phyloP scores from a whole-genome alignment of 2,329 filamentous ascomycete species.

The Colletotrichum sp. region DNA sequence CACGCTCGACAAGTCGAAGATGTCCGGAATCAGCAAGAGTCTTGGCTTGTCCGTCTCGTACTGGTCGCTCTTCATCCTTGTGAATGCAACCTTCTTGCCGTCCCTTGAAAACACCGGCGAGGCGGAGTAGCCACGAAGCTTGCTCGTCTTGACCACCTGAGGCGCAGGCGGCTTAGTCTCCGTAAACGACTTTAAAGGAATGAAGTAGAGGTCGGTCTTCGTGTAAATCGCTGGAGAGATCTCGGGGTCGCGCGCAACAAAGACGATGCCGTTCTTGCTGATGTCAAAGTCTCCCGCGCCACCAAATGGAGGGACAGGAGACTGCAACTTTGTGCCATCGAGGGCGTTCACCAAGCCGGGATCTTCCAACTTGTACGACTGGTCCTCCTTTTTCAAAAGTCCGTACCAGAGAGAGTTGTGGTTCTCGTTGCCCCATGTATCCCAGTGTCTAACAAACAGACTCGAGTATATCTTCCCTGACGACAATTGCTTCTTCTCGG shows the following conservation, averaged over 20 bases:
- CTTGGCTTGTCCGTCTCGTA: slow-evolving; percentile 85
- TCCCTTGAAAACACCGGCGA: slow-evolving; percentile 76
- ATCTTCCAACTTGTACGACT: slow-evolving; percentile 45
- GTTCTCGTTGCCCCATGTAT: slow-evolving; percentile 73
- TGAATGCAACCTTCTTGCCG: slow-evolving; percentile 74
- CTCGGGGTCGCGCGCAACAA: slow-evolving; percentile 76
- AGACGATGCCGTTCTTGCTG: slow-evolving; percentile 67
- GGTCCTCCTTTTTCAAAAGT: slow-evolving; percentile 53
- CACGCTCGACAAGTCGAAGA: slow-evolving; percentile 61
- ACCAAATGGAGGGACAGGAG: slow-evolving; percentile 79
- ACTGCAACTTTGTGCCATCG: slow-evolving; percentile 62
- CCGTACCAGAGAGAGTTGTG: slow-evolving; percentile 78
- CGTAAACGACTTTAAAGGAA: slow-evolving; percentile 67
- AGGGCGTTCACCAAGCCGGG: slow-evolving; percentile 68
- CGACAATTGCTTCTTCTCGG: slow-evolving; percentile 63
- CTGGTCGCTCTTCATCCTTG: slow-evolving; percentile 76
- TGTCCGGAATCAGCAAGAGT: slow-evolving; percentile 68
- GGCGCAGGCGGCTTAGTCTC: slow-evolving; percentile 55
- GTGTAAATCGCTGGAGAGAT: slow-evolving; percentile 77
- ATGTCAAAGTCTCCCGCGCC: slow-evolving; percentile 83
- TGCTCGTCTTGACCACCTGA: slow-evolving; percentile 60
- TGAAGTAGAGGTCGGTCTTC: slow-evolving; percentile 81
- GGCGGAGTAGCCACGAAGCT: slow-evolving; percentile 67
- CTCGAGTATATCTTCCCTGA: slow-evolving; percentile 75
- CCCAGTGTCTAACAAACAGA: slow-evolving; percentile 85